Base-by-base conservation (phyloP, 1,139 yeast species). In the Saccharomycopsis hybrid region DNA sequence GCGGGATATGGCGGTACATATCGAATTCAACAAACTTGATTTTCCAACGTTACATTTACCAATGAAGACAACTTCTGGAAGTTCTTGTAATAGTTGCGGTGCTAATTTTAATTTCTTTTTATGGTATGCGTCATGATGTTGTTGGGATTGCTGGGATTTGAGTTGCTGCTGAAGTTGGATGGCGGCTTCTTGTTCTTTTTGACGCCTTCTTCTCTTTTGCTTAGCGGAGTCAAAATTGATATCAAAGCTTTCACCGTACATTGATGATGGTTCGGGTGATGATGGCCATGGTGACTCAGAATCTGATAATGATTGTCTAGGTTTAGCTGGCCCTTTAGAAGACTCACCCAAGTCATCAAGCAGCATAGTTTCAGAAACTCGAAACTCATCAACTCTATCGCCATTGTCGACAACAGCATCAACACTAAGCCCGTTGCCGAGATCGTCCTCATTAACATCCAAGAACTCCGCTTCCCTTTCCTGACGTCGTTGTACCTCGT, bases 11-110 rank as follows among this genome's bases (percentile, higher is more conserved):
- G 63, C 60, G 58, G 76, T 60, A 9, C 72, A 58, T 5, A 82
- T 56, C 18, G 75, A 76, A 58, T 86, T 85, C 40, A 88, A 68
- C 39, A 88, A 64, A 0, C 94, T 79, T 0, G 95, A 85, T 61
- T 88, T 88, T 0, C 97, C 97, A 1, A 80, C 88, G 59, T 88
- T 88, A 47, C 95, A 83, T 56, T 86, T 77, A 0, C 96, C 96
- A 48, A 88, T 60, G 41, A 88, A 71, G 5, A 84, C 68, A 2
- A 87, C 77, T 59, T 87, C 95, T 0, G 95, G 95, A 7, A 73
- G 55, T 3, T 65, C 66, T 41, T 4, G 38, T 8, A 32, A 36
- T 30, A 31, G 8, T 25, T 13, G 39, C 13, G 35, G 33, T n/a
- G 5, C 24, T 11, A 24, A 53, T 48, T 31, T 51, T 45, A 28